Conservation (phyloP, 192 early-diverging fungal species). For the Backusella circina region DNA sequence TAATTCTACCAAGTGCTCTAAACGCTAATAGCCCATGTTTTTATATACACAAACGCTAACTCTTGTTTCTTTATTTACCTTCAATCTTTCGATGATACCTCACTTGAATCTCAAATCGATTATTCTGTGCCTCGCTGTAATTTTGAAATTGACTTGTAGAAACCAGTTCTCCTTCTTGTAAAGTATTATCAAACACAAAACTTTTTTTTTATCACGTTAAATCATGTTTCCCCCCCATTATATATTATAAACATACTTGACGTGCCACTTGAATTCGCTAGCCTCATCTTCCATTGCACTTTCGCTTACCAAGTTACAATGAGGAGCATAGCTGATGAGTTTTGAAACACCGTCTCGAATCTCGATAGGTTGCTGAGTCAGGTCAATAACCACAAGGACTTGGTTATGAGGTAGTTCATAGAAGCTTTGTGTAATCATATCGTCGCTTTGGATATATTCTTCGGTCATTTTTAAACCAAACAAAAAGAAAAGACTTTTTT, state of each 20-base stretch:
- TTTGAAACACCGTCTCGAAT: constrained; percentile 32
- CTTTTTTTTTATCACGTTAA: constrained; percentile 11
- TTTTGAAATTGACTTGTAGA: constrained; percentile 10
- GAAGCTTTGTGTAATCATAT: not conserved
- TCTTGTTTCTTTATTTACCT: constrained; percentile 38
- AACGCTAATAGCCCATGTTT: constrained; percentile 45
- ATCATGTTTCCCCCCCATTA: not conserved
- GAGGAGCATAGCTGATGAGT: constrained; percentile 18
- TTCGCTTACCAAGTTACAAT: constrained; percentile 23
- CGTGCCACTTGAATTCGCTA: constrained; percentile 12
- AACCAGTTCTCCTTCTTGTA: constrained; percentile 19
- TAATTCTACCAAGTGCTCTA: constrained; percentile 65
- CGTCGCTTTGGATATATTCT: not conserved
- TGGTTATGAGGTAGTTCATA: not conserved
- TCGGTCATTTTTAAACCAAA: not conserved
- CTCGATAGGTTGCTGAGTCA: constrained; percentile 19
- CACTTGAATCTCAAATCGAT: constrained; percentile 40
- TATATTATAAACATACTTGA: constrained; percentile 14
- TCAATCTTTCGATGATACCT: constrained; percentile 65
- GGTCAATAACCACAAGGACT: constrained; percentile 19
- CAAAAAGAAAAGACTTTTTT: not conserved
- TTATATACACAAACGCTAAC: not conserved
- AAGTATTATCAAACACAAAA: constrained; percentile 30
- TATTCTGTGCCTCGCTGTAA: constrained; percentile 1
- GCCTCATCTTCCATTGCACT: constrained; percentile 19